Evolutionary conservation across 1,284 basidiomycete species (phyloP), one percentile per base, ranked within the genome.

Genomic region (Phylloporus sp.): DNA sequence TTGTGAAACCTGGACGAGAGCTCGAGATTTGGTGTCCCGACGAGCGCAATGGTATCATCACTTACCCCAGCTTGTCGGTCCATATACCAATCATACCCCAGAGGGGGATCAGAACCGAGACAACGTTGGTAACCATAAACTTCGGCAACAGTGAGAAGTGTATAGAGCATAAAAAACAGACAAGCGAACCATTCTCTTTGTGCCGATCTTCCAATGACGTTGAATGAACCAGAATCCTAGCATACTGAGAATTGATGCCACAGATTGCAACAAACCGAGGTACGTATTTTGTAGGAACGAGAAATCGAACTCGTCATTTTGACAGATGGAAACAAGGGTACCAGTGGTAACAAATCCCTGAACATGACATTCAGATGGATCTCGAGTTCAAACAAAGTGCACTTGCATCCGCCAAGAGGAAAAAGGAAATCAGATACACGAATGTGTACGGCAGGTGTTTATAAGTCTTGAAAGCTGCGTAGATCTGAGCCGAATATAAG

Each of bases 81-180:
- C 93, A 95, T 67, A 95, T 90, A 2, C 94, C 94, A 61, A 95
- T 85, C 88, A 94, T 92, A 25, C 94, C 94, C 94, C 94, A 96
- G 3, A 94, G 82, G 0, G 93, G 92, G 60, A 95, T 93, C 39
- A 94, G 62, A 56, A 94, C 85, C 6, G 92, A 93, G 15, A 92
- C 88, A 2, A 92, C 85, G 73, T 93, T 93, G 10, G 93, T 94
- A 2, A 93, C 86, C 25, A 89, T 80, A 74, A 95, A 94, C 91
- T 92, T 53, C 10, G 0, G 10, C 0, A 10, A 29, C 1, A 3
- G 56, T 77, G 23, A 67, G 49, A 5, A 56, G 43, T 20, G 29
- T 32, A 6, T 35, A 25, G 4, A n/a, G 1, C 15, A 52, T 5
- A 32, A 25, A 25, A 27, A 4, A 41, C 12, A 39, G 3, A 63